Conservation (phyloP, 1,284 basidiomycete genomes). For the Cryptococcus hybrid region DNA sequence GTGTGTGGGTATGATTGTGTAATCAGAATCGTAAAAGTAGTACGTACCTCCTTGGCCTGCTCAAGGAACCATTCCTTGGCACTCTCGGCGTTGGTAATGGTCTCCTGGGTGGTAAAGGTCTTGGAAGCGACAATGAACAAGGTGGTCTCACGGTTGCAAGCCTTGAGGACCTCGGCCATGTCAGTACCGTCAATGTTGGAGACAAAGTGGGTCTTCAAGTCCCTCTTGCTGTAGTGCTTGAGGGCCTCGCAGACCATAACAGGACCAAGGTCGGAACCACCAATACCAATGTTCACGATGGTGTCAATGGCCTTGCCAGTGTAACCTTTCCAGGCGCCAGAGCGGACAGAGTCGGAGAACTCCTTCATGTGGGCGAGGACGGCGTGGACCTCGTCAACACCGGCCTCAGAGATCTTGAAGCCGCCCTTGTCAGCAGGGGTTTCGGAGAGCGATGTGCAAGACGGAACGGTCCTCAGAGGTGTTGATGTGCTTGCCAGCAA, state of each 20-base stretch:
- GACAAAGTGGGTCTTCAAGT: conserved; percentile 85
- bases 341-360: conserved; percentile 83
- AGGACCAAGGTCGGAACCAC: conserved; percentile 94
- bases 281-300: conserved; percentile 98
- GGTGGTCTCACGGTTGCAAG: conserved; percentile 88
- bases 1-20: conserved; percentile 2
- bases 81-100: conserved; percentile 94
- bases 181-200: conserved; percentile 99
- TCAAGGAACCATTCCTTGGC: conserved; percentile 94
- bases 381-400: conserved; percentile 73
- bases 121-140: conserved; percentile 97
- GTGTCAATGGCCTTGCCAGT: conserved; percentile 92
- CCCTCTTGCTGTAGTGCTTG: conserved; percentile 87
- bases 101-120: conserved; percentile 99
- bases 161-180: conserved; percentile 80
- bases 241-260: conserved; percentile 99
- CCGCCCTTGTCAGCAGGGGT: conserved; percentile 61
- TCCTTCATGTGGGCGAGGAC: conserved; percentile 90
- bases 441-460: conserved; percentile 89
- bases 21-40: neutral
- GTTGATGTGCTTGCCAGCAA: conserved; percentile 94
- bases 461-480: conserved; percentile 96
- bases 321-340: conserved; percentile 92
- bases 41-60: conserved; percentile 66
- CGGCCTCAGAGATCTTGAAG: conserved; percentile 69